Evolutionary conservation across 2,329 filamentous ascomycete species (phyloP).

Genomic region (Grosmannia clavigera): DNA sequence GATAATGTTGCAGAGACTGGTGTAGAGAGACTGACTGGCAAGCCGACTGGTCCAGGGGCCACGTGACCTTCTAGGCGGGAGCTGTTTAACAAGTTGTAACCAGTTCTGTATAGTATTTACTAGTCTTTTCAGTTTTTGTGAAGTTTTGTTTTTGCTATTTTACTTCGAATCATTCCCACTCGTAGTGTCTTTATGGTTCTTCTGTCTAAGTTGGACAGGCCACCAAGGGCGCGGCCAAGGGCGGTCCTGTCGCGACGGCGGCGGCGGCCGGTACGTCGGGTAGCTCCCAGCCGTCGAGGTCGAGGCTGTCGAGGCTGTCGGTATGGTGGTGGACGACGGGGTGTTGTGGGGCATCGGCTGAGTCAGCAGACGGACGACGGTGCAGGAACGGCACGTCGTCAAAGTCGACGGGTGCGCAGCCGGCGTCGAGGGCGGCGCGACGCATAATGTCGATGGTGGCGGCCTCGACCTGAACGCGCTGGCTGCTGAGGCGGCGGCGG

Average conservation of each 20-base stretch:
- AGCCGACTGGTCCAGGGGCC: no score
- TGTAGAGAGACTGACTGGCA: no score
- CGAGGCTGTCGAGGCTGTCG: background rate
- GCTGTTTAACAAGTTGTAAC: no score
- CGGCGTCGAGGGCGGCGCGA: conserved; percentile 18
- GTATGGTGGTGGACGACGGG: no score
- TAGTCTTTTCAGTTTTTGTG: no score
- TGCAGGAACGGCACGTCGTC: conserved; percentile 1
- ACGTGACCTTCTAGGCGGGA: no score
- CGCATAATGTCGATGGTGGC: conserved; percentile 19
- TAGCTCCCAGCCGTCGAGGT: background rate
- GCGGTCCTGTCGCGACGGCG: no score
- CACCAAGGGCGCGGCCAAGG: background rate
- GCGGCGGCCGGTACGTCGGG: background rate
- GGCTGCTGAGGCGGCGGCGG: conserved; percentile 10
- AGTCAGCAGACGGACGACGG: background rate
- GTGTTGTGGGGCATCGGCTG: background rate
- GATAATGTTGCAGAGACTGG: no score
- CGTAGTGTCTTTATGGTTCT: no score
- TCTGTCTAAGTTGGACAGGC: background rate
- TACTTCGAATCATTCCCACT: no score
- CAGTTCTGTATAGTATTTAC: no score
- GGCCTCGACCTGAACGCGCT: conserved; percentile 13
- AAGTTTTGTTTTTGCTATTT: no score
- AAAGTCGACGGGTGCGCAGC: conserved; percentile 13